Evolutionary conservation across 2,329 filamentous ascomycete genomes (phyloP).

Genomic region (Coleophoma crateriformis): DNA sequence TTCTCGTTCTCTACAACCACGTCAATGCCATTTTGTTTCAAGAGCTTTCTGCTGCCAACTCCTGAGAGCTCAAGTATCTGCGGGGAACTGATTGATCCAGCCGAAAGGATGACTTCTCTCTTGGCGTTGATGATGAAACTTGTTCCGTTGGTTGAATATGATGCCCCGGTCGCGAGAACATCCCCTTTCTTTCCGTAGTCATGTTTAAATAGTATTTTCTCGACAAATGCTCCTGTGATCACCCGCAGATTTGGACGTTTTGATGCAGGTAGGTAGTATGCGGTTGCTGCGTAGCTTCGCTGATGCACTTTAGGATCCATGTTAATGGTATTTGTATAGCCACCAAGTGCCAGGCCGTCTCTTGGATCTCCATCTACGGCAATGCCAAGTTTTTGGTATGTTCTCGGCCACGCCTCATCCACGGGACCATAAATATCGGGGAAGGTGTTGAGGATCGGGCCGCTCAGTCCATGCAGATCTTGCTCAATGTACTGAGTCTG

Average conservation of each 20-base stretch:
- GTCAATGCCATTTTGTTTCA: conserved; percentile 6
- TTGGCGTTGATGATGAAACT: background rate
- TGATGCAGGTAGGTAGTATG: conserved; percentile 9
- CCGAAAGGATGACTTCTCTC: conserved; percentile 17
- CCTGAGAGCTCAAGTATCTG: conserved; percentile 26
- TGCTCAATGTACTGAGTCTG: background rate
- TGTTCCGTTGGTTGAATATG: background rate
- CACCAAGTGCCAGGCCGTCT: conserved; percentile 3
- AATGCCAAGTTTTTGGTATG: background rate
- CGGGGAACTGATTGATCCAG: conserved; percentile 14
- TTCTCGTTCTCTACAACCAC: conserved; percentile 5
- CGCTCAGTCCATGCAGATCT: conserved; percentile 5
- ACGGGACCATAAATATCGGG: background rate
- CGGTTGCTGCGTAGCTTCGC: conserved; percentile 12
- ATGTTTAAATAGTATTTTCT: conserved; percentile 52
- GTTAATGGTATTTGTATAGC: conserved; percentile 4
- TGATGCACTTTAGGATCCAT: conserved; percentile 1
- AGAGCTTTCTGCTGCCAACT: conserved; percentile 11
- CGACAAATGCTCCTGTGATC: conserved; percentile 79
- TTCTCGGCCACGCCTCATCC: conserved; percentile 3
- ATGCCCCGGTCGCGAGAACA: background rate
- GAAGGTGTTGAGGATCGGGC: conserved; percentile 3
- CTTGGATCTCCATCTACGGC: conserved; percentile 1
- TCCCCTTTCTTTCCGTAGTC: background rate
- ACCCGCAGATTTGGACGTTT: conserved; percentile 61